Evolutionary conservation across 2,329 filamentous ascomycete genomes (phyloP), one percentile per base, ranked within the genome.

Genomic region (Moelleriella libera): DNA sequence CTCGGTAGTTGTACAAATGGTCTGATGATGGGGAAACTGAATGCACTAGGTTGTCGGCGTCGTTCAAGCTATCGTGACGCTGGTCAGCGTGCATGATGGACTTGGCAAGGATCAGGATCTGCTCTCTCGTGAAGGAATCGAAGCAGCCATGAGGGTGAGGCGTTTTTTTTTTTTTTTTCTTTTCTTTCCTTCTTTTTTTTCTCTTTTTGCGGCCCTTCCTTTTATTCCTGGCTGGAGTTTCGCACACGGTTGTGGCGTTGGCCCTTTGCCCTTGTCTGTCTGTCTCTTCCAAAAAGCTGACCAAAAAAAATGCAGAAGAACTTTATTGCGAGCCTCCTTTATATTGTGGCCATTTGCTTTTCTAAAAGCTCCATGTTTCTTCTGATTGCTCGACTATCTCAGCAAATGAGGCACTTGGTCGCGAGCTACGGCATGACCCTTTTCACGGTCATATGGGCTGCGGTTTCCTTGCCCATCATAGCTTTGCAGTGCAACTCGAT

Each of bases 321-420:
- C 34, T 52, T 49, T 34, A 47, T 46, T 2, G 44, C 47, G 41
- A 48, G 47, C n/a, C 37, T 53, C n/a, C 14, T 52, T 30, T 53
- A 53, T 41, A 51, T 53, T 4, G 14, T 51, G 10, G 50, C 50
- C 1, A 47, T 53, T 14, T 52, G 52, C 46, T 34, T 42, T 29
- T 48, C 52, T 7, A 53, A 53, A 42, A 47, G 50, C 44, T 49
- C 50, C 47, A 53, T 53, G 52, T 51, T 48, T 9, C 46, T 53
- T 8, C 45, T 53, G 28, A 52, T 53, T 11, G 41, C 50, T 2
- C 46, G 52, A 30, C 50, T 53, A 10, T 50, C 48, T 5, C 45
- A 49, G 30, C 42, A 53, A 10, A 49, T 44, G n/a, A 47, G 48
- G 14, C 49, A 52, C 12, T 41, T 50, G 7, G 31, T 52, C 3